Conservation (phyloP, 2,329 filamentous ascomycete genomes). For the Aureobasidium vineae region DNA sequence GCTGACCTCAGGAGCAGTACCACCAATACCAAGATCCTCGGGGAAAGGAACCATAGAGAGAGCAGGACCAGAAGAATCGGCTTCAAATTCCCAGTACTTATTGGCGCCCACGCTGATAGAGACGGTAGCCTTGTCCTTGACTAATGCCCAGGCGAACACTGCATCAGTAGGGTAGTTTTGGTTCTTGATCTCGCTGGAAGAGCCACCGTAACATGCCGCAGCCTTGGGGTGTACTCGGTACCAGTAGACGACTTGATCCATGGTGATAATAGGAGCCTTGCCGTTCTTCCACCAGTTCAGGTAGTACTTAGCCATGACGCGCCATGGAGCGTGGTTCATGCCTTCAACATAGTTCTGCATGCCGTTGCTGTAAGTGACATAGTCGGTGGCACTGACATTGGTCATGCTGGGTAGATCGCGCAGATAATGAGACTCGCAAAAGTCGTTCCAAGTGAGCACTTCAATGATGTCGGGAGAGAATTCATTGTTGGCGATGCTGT, state of each 20-base stretch:
- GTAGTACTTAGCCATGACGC: constrained; percentile 43
- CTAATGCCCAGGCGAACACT: constrained; percentile 42
- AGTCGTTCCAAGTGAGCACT: constrained; percentile 44
- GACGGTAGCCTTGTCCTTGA: constrained; percentile 36
- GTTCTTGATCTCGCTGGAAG: constrained; percentile 38
- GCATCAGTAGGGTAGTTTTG: constrained; percentile 38
- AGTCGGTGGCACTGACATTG: constrained; percentile 35
- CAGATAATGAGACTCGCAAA: constrained; percentile 43
- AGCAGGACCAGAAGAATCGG: constrained; percentile 35
- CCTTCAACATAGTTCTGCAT: constrained; percentile 41
- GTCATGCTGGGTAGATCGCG: constrained; percentile 38
- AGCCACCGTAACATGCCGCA: constrained; percentile 37
- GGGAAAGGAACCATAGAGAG: constrained; percentile 39
- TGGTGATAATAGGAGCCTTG: constrained; percentile 36
- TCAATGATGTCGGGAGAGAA: constrained; percentile 43
- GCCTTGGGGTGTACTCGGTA: constrained; percentile 42
- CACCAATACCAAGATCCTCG: constrained; percentile 31
- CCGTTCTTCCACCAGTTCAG: constrained; percentile 41
- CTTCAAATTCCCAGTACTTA: constrained; percentile 38
- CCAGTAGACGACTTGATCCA: constrained; percentile 43
- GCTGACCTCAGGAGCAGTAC: constrained; percentile 36
- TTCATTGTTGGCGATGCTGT: constrained; percentile 23
- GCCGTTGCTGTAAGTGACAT: constrained; percentile 35
- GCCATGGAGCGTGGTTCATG: constrained; percentile 42
- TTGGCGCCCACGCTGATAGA: constrained; percentile 39